Evolutionary conservation across 2,329 filamentous ascomycete species (phyloP), one percentile per base, ranked within the genome.

Genomic region (Pseudogymnoascus sp.): DNA sequence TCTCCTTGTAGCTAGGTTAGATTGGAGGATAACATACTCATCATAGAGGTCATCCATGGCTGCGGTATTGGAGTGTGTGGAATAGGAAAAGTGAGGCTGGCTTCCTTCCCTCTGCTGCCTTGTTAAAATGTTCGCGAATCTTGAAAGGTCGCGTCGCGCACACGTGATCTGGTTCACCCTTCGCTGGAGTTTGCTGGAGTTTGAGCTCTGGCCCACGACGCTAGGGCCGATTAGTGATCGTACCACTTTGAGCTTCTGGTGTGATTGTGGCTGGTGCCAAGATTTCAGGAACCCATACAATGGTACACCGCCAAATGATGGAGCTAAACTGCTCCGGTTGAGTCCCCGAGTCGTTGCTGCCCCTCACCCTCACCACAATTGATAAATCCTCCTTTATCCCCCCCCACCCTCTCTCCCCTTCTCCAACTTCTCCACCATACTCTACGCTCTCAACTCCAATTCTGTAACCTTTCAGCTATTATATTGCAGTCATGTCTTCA

Each of bases 41-140:
- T 98, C 93, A 76, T 98, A 97, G 71, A 97, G 87, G 78, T 97
- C 93, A 81, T 97, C 93, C 92, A 96, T 95, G 71, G 71, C 78
- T 65, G 62, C 60, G 60, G 40, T 61, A 43, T 24, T 56, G 28
- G 28, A 33, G n/a, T 56, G 50, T 12, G 26, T 33, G 12, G 50
- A 56, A 16, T 56, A 33, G 50, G 50, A 56, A 56, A 56, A n/a
- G 50, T 56, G 50, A 56, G 28, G 50, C 50, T 56, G 50, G 50
- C 28, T 56, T 56, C 50, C 50, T 56, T 56, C 50, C 50, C 50
- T 56, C 50, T 56, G 50, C n/a, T 56, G n/a, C 50, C 50, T 56
- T 33, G 50, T 22, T 56, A 33, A 56, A 56, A 56, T 56, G 50
- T 56, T 56, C 50, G 50, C 50, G 50, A 56, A 56, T 56, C 50